Evolutionary conservation across 2,329 filamentous ascomycete genomes (phyloP), one percentile per base, ranked within the genome.

Genomic region (Hypoxylon sp.): DNA sequence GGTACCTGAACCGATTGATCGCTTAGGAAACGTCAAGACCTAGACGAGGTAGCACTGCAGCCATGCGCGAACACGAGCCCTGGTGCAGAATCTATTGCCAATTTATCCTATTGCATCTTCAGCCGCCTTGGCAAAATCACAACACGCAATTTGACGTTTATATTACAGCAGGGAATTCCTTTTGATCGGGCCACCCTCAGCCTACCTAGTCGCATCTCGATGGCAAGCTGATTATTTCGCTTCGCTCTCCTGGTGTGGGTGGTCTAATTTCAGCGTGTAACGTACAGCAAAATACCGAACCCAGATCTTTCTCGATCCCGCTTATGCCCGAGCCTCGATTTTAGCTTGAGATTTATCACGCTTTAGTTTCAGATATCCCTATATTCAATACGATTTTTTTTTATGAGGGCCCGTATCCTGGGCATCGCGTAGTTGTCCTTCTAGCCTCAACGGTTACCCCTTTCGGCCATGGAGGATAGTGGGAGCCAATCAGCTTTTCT

Each of bases 61-160:
- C 57, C 61, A 64, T 44, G 40, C 66, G 42, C 66, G 66, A 66
- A 69, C 48, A 55, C 60, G 62, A 64, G 65, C 67, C 60, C 60
- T 59, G 40, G 40, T 60, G 56, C 63, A 49, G 14, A 3, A 33
- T 50, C 20, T 65, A 57, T 66, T 64, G 50, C 56, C 68, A 73
- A 75, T 75, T 75, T 75, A 74, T 69, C 70, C 73, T 71, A 13
- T 63, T 70, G 72, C 71, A 75, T 72, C 64, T 75, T 76, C 74
- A 76, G 73, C 74, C 74, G 73, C 65, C 73, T 75, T 75, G 74
- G 74, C 73, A 65, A 66, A 70, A 58, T 49, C 46, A 35, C 13
- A 44, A 64, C 54, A 35, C 44, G 59, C 37, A 63, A 61, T 65
- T 66, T 58, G 57, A 61, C 35, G n/a, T 58, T 68, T 65, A 64